Percentiles rank a stretch among this genome's conserved stretches.
phyloP scores from a whole-genome alignment of 2,329 filamentous ascomycete species.

The Colletotrichum chlorophyti region DNA sequence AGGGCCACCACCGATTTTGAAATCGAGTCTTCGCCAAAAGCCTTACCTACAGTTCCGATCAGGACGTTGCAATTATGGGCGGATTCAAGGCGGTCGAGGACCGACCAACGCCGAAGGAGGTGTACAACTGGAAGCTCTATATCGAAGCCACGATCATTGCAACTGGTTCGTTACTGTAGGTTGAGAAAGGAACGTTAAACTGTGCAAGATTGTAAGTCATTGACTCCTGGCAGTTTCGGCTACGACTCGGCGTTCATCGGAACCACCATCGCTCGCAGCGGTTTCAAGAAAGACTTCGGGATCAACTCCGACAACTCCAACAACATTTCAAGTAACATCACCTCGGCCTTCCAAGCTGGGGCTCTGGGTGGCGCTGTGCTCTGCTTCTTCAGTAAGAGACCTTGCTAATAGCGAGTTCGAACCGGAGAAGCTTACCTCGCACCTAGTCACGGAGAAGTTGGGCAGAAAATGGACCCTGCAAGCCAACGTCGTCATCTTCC shows the following conservation, averaged over 20 bases:
- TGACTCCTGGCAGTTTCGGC: slow-evolving; percentile 47
- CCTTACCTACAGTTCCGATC: background rate
- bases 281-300: slow-evolving; percentile 51
- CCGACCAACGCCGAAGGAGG: slow-evolving; percentile 60
- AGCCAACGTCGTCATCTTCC: slow-evolving; percentile 49
- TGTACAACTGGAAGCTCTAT: slow-evolving; percentile 62
- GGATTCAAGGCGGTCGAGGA: slow-evolving; percentile 58
- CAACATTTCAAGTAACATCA: slow-evolving; percentile 50
- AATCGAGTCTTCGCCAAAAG: no score
- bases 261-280: slow-evolving; percentile 56
- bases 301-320: slow-evolving; percentile 38
- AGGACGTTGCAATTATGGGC: slow-evolving; percentile 35
- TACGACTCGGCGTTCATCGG: slow-evolving; percentile 62
- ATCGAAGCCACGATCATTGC: slow-evolving; percentile 53
- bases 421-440: slow-evolving; percentile 7
- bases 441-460: slow-evolving; percentile 48
- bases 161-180: slow-evolving; percentile 50
- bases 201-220: slow-evolving; percentile 6
- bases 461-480: slow-evolving; percentile 60
- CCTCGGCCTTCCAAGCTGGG: slow-evolving; percentile 54
- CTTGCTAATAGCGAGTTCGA: background rate
- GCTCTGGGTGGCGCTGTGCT: slow-evolving; percentile 60
- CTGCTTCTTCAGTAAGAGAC: slow-evolving; percentile 44
- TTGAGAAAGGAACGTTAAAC: no score
- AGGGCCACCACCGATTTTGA: no score